These are phyloP conservation scores for Perilla frutescens DNA, from an alignment of 257 asterid species.

Conservation along the genomic window DNA sequence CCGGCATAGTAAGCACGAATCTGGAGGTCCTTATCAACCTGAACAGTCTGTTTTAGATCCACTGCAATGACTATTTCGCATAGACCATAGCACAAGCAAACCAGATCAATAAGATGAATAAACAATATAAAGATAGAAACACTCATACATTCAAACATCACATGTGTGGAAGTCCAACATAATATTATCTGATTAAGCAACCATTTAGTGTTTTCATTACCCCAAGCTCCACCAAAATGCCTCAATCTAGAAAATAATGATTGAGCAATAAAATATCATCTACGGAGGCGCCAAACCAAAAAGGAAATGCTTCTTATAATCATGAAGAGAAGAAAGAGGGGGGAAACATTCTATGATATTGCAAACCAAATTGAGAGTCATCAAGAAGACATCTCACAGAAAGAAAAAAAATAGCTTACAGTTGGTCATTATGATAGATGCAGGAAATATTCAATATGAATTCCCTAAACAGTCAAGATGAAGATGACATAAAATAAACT, in stretches of 20 bases:
- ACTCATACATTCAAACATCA: conserved; percentile 21
- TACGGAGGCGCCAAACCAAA: neutral
- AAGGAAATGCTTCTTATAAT: neutral
- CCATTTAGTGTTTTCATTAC: neutral
- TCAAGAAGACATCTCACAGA: conserved; percentile 4
- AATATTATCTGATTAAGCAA: neutral
- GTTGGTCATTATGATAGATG: neutral
- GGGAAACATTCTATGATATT: neutral
- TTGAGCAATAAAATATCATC: neutral
- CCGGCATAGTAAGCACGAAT: conserved; percentile 98
- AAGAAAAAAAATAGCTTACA: neutral
- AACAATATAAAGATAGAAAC: neutral
- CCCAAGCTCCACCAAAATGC: conserved; percentile 21
- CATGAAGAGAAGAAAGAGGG: conserved; percentile 11
- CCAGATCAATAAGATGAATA: conserved; percentile 21
- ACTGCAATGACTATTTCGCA: conserved; percentile 72
- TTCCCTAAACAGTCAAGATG: neutral
- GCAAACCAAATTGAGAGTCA: neutral
- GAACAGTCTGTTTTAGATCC: conserved; percentile 89
- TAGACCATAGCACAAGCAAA: conserved; percentile 17
- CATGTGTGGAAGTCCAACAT: conserved; percentile 11
- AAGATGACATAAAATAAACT: too few species aligned
- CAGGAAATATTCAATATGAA: neutral
- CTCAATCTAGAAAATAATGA: conserved; percentile 8
- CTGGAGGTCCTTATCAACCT: conserved; percentile 81